These are phyloP conservation scores for Starmerella asiatica DNA, from an alignment of 805 yeast species.

Conservation along the genomic window DNA sequence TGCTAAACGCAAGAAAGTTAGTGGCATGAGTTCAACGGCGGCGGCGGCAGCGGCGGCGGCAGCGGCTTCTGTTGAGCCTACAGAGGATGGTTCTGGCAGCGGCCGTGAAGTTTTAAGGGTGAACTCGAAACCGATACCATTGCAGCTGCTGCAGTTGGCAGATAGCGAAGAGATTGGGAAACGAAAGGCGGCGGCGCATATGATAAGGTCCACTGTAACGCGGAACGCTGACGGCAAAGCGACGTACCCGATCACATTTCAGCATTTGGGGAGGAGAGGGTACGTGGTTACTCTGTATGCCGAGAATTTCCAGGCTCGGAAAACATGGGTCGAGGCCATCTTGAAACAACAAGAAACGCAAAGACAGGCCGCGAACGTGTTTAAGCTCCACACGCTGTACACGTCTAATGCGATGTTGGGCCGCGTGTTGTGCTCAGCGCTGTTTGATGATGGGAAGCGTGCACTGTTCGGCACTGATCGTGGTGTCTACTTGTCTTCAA, in stretches of 20 bases:
- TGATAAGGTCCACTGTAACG: constrained; percentile 18
- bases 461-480: constrained; percentile 80
- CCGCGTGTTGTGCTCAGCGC: constrained; percentile 42
- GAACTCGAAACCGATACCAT: constrained; percentile 74
- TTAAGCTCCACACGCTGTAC: constrained; percentile 52
- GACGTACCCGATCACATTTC: constrained; percentile 36
- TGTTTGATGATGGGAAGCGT: constrained; percentile 84
- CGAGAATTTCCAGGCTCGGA: constrained; percentile 43
- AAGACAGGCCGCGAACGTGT: constrained; percentile 61
- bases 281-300: constrained; percentile 33
- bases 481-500: constrained; percentile 75
- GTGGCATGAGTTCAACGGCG: constrained; percentile 32
- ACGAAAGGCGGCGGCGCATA: constrained; percentile 19
- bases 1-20: constrained; percentile 72
- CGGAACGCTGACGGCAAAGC: constrained; percentile 17
- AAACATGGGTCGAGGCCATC: constrained; percentile 66
- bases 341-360: constrained; percentile 65
- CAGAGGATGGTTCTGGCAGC: constrained; percentile 12
- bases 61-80: constrained; percentile 17
- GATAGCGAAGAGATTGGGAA: constrained; percentile 65
- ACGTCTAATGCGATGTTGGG: constrained; percentile 8
- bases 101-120: constrained; percentile 77
- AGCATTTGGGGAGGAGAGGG: constrained; percentile 38
- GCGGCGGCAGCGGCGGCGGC: constrained; percentile 20
- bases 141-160: constrained; percentile 60